A percentile compares a stretch with the other conserved stretches of the same genome.
Evolutionary conservation across 2,329 filamentous ascomycete genomes (phyloP).

Genomic region (Mycosphaerella arachidis): DNA sequence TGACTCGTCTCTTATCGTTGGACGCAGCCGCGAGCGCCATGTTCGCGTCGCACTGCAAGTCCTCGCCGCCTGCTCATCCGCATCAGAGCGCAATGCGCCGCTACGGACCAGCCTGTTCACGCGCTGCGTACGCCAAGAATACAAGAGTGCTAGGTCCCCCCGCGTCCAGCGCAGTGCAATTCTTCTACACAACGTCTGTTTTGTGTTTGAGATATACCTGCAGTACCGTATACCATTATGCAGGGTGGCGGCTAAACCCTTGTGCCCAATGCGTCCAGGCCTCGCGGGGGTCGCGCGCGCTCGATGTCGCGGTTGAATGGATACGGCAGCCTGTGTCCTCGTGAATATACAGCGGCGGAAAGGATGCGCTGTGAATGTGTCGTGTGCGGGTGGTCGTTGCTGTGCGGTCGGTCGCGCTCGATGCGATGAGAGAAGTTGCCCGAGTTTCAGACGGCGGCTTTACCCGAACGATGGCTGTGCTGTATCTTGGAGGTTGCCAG

Average conservation of each 20-base stretch:
- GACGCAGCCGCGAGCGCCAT: constrained; percentile 35
- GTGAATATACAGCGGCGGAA: background rate
- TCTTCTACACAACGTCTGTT: background rate
- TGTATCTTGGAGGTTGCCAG: too few species aligned
- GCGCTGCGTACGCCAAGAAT: background rate
- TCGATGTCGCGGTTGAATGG: background rate
- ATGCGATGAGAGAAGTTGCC: too few species aligned
- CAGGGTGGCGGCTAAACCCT: background rate
- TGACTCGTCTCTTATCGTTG: constrained; percentile 66
- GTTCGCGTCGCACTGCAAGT: constrained; percentile 21
- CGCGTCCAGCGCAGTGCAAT: background rate
- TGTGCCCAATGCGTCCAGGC: background rate
- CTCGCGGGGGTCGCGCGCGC: background rate
- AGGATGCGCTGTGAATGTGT: background rate
- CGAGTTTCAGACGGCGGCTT: too few species aligned
- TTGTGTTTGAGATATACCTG: background rate
- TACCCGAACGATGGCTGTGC: too few species aligned
- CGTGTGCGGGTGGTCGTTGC: background rate
- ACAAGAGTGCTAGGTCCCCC: background rate
- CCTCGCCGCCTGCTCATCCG: constrained; percentile 20
- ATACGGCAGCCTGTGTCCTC: background rate
- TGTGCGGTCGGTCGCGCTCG: background rate
- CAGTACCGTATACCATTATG: background rate
- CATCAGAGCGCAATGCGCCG: constrained; percentile 17
- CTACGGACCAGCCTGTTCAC: background rate